Conservation (phyloP, 495 filamentous ascomycete species). For the Penicillium roqueforti region DNA sequence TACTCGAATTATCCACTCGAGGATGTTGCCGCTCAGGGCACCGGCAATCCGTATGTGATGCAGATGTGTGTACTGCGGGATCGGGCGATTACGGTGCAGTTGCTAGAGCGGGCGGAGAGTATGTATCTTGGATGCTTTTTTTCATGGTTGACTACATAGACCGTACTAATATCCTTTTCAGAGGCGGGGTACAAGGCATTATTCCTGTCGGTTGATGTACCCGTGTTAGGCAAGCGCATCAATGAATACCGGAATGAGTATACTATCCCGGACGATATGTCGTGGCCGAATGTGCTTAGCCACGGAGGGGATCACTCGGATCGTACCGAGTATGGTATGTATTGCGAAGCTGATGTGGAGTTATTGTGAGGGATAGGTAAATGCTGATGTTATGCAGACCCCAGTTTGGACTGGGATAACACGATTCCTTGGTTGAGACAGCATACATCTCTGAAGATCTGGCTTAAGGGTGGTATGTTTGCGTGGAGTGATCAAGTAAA, state of each 20-base stretch:
- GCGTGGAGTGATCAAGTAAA: background rate
- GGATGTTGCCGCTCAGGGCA: constrained; percentile 43
- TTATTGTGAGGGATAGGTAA: background rate
- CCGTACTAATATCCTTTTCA: constrained; percentile 32
- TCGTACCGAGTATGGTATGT: constrained; percentile 31
- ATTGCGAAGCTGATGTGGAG: background rate
- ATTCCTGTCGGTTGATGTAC: constrained; percentile 92
- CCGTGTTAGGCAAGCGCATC: constrained; percentile 64
- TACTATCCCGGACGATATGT: constrained; percentile 34
- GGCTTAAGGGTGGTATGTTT: constrained; percentile 70
- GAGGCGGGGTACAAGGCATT: constrained; percentile 82
- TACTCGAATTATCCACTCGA: constrained; percentile 51
- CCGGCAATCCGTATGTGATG: constrained; percentile 44
- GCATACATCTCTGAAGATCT: constrained; percentile 86
- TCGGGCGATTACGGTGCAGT: constrained; percentile 75
- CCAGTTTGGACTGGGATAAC: constrained; percentile 69
- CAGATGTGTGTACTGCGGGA: constrained; percentile 97
- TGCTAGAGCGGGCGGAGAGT: constrained; percentile 80
- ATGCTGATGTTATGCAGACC: constrained; percentile 63
- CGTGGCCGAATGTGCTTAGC: constrained; percentile 33
- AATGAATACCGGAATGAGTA: constrained; percentile 46
- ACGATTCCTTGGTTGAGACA: constrained; percentile 83
- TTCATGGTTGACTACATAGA: background rate
- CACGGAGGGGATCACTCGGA: constrained; percentile 26
- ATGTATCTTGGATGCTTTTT: constrained; percentile 13